Base-by-base conservation (phyloP, 176 grass and related monocot species). In the Pontederia crassipes region DNA sequence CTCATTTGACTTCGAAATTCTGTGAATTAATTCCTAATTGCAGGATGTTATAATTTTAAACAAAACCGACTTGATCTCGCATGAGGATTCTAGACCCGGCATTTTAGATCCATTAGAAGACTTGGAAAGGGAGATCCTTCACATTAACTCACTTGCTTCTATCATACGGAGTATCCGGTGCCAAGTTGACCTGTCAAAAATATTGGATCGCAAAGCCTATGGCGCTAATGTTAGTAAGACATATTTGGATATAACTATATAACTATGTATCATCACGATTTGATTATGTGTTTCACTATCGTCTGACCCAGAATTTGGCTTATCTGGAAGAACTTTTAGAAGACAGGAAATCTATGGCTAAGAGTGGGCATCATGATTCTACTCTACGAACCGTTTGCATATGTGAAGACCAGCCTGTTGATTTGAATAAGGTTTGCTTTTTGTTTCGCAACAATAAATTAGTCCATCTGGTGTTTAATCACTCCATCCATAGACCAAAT, bases 31-130 rank as follows among this genome's bases (percentile, higher is more conserved):
- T 50, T 13, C 12, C 24, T 48, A 16, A 62, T 57, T 73, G 67
- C 71, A 97, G 87, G 93, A 97, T 78, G 71, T 91, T 78, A 84
- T 97, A 61, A 88, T 97, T 85, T 74, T 97, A 52, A 97, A 97
- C 70, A 91, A 97, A 91, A 81, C 88, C 77, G 93, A 97, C 67
- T 82, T 97, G 76, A 80, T 88, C 35, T 73, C 57, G 20, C 60
- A 67, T 26, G 62, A 63, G 75, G 80, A 74, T 8, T 10, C 76
- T 62, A 28, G 8, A 32, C 26, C 28, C 47, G 66, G 8, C 12
- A 56, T 32, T 9, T 69, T 52, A 57, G 35, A 28, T 57, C n/a
- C 8, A 17, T 49, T 97, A 8, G 79, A 88, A 67, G 81, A 85
- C 48, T 72, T 97, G 71, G 85, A 97, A 85, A 91, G 55, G 64